Conservation (phyloP, 345 rosid species). For the Populus tremula region DNA sequence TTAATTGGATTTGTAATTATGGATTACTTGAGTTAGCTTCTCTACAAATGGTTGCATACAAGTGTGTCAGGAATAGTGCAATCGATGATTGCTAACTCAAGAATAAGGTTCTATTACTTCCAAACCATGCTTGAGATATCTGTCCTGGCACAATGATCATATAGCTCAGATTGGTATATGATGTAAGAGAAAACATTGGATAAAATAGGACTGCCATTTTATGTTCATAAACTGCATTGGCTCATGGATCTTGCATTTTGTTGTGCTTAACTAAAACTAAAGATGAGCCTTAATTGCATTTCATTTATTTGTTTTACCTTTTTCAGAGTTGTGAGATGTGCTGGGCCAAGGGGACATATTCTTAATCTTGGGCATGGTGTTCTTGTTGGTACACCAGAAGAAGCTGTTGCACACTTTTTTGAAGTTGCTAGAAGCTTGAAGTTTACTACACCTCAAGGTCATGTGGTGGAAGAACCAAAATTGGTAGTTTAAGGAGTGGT, state of each 20-base stretch:
- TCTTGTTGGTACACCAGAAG: constrained; percentile 92
- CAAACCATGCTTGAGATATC: background rate
- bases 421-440: constrained; percentile 68
- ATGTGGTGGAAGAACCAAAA: constrained; percentile 42
- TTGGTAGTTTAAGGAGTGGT: constrained; percentile 47
- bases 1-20: background rate
- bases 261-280: background rate
- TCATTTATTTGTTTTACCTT: constrained; percentile 4
- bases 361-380: constrained; percentile 92
- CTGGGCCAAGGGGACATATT: constrained; percentile 81
- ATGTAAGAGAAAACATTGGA: background rate
- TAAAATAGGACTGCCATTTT: background rate
- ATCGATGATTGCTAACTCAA: background rate
- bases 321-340: constrained; percentile 76
- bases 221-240: background rate
- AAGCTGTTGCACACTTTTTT: constrained; percentile 90
- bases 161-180: background rate
- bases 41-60: background rate
- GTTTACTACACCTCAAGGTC: constrained; percentile 44
- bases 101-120: background rate
- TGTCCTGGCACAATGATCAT: background rate
- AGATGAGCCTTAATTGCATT: background rate
- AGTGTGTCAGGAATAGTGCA: background rate
- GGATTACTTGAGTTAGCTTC: background rate
- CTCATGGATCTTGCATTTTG: constrained; percentile 7